phyloP scores from a whole-genome alignment of 805 yeast species.

The Henningerozyma blattae region DNA sequence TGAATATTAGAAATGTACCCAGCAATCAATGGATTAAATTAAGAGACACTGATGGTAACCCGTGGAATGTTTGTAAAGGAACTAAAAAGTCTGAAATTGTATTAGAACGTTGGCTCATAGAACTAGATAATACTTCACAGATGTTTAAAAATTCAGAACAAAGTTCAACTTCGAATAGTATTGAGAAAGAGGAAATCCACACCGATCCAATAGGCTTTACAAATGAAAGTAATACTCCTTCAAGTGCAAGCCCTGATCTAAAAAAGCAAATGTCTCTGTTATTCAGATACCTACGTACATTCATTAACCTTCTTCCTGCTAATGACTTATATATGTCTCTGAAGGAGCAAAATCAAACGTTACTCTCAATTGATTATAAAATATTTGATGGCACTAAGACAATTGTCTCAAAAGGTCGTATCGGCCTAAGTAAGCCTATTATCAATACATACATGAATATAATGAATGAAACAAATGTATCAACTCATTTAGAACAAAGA shows the following conservation, averaged over 20 bases:
- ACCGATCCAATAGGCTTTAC: no score
- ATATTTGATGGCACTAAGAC: slow-evolving; percentile 68
- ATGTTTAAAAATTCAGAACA: slow-evolving; percentile 18
- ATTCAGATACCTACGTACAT: slow-evolving; percentile 62
- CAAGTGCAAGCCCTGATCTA: no score
- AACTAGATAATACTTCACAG: slow-evolving; percentile 39
- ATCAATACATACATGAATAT: slow-evolving; percentile 27
- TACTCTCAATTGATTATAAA: slow-evolving; percentile 37
- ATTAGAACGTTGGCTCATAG: slow-evolving; percentile 86
- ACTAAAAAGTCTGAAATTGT: slow-evolving; percentile 73
- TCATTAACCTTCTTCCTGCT: slow-evolving; percentile 58
- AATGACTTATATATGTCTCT: slow-evolving; percentile 42
- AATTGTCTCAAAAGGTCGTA: slow-evolving; percentile 68
- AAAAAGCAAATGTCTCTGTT: slow-evolving; percentile 65
- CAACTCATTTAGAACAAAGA: slow-evolving; percentile 47
- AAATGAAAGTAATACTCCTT: no score
- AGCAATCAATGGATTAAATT: slow-evolving; percentile 48
- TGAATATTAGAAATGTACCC: slow-evolving; percentile 50
- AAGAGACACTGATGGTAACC: slow-evolving; percentile 39
- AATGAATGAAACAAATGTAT: slow-evolving; percentile 25
- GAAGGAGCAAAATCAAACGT: slow-evolving; percentile 9
- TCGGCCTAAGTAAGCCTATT: slow-evolving; percentile 67
- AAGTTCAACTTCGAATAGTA: slow-evolving; percentile 7
- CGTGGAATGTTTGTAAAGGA: slow-evolving; percentile 49
- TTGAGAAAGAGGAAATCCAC: slow-evolving; percentile 53